phyloP scores from a whole-genome alignment of 768 basidiomycete genomes.

The Suillus lakei region DNA sequence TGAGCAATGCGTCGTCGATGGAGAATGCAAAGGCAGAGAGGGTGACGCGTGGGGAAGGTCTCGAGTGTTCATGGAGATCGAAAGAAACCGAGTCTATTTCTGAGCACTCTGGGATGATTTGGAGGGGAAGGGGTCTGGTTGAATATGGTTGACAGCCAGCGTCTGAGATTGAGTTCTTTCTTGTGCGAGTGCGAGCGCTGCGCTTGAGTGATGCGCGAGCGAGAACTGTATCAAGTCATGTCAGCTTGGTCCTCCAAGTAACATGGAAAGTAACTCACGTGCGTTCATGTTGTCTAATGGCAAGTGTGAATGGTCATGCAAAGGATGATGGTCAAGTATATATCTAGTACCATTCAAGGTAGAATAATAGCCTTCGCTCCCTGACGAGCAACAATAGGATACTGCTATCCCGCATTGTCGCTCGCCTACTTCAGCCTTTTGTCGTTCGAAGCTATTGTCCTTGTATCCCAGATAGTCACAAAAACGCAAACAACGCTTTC shows the following conservation, averaged over 20 bases:
- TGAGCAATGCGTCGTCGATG: conserved; percentile 33
- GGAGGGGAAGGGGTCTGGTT: conserved; percentile 33
- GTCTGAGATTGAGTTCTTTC: conserved; percentile 23
- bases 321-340: too few relatives aligned
- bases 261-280: conserved; percentile 17
- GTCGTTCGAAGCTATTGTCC: conserved; percentile 31
- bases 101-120: conserved; percentile 36
- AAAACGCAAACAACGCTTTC: conserved; percentile 24
- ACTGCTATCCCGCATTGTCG: conserved; percentile 9
- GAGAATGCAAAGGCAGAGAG: conserved; percentile 37
- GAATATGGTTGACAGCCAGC: conserved; percentile 8
- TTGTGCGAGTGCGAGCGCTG: conserved; percentile 25
- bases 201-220: conserved; percentile 31
- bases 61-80: conserved; percentile 5
- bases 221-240: conserved; percentile 23
- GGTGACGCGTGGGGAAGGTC: conserved; percentile 27
- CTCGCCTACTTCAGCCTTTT: conserved; percentile 21
- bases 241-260: background rate
- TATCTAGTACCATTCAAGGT: conserved; percentile 16
- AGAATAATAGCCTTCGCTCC: too few relatives aligned
- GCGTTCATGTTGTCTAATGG: conserved; percentile 30
- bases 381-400: conserved; percentile 23
- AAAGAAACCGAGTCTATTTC: conserved; percentile 22
- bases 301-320: too few relatives aligned
- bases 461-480: conserved; percentile 21